Evolutionary conservation across 345 rosid genomes (phyloP).

Genomic region (Brassica cretica): DNA sequence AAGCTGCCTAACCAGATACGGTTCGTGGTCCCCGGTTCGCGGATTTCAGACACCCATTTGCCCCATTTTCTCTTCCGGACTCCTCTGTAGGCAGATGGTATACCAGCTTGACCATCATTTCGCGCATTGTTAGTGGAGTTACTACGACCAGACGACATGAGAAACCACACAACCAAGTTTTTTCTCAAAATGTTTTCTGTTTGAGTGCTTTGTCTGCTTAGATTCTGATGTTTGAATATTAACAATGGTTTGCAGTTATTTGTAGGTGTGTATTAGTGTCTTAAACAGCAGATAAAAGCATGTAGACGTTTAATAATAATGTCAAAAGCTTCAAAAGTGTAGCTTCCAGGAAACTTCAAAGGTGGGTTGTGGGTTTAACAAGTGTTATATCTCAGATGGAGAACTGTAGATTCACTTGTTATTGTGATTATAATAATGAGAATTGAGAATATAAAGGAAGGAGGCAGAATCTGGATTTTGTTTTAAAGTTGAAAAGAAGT

Average conservation of each 20-base stretch:
- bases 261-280: slow-evolving; percentile 32
- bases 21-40: slow-evolving; percentile 81
- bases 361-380: slow-evolving; percentile 28
- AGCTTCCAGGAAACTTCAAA: slow-evolving; percentile 19
- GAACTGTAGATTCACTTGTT: slow-evolving; percentile 26
- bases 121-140: background rate
- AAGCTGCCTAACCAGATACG: slow-evolving; percentile 94
- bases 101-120: slow-evolving; percentile 26
- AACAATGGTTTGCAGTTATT: slow-evolving; percentile 4
- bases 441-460: slow-evolving; percentile 18
- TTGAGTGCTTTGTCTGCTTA: background rate
- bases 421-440: slow-evolving; percentile 26
- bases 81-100: slow-evolving; percentile 57
- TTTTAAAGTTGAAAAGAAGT: background rate
- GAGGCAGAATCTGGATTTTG: slow-evolving; percentile 22
- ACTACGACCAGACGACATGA: slow-evolving; percentile 35
- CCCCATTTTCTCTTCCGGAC: slow-evolving; percentile 94
- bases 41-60: slow-evolving; percentile 94
- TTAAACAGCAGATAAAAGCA: slow-evolving; percentile 32
- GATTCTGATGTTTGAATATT: slow-evolving; percentile 32
- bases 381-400: slow-evolving; percentile 26
- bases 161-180: background rate
- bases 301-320: slow-evolving; percentile 23
- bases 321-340: background rate
- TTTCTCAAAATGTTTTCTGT: background rate